These are phyloP conservation scores for Pulicaria dysenterica DNA, from an alignment of 129 eudicot genomes.

Conservation along the genomic window DNA sequence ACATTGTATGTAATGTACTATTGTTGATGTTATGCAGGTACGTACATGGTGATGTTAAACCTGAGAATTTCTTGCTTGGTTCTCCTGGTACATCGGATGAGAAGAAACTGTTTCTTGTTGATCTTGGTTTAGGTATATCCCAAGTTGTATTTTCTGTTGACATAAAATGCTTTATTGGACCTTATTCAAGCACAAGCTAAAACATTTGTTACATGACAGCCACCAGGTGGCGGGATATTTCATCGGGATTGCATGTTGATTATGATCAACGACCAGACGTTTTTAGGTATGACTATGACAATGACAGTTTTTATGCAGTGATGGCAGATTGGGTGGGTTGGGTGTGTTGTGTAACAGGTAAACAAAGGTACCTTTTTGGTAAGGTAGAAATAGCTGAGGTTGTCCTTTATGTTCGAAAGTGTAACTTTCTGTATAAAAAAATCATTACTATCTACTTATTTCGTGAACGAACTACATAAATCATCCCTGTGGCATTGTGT, in stretches of 20 bases:
- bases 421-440: no score
- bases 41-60: conserved; percentile 95
- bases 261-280: conserved; percentile 93
- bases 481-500: no score
- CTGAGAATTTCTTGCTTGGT: conserved; percentile 93
- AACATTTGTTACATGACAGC: conserved; percentile 49
- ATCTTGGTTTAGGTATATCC: conserved; percentile 79
- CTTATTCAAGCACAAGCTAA: background rate
- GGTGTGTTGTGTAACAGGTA: background rate
- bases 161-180: background rate
- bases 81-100: conserved; percentile 79
- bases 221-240: conserved; percentile 64
- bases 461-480: no score
- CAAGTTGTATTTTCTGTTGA: background rate
- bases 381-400: no score
- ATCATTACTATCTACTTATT: no score
- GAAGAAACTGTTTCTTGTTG: conserved; percentile 82
- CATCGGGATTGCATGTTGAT: conserved; percentile 76
- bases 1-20: background rate
- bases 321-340: background rate
- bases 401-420: no score
- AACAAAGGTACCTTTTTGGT: background rate
- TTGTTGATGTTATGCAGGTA: conserved; percentile 48
- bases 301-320: background rate
- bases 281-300: conserved; percentile 54